Percentiles rank a stretch among this genome's conserved stretches.
These are phyloP conservation scores for Beauveria asiatica DNA, from an alignment of 2,329 filamentous ascomycete species.

Conservation along the genomic window DNA sequence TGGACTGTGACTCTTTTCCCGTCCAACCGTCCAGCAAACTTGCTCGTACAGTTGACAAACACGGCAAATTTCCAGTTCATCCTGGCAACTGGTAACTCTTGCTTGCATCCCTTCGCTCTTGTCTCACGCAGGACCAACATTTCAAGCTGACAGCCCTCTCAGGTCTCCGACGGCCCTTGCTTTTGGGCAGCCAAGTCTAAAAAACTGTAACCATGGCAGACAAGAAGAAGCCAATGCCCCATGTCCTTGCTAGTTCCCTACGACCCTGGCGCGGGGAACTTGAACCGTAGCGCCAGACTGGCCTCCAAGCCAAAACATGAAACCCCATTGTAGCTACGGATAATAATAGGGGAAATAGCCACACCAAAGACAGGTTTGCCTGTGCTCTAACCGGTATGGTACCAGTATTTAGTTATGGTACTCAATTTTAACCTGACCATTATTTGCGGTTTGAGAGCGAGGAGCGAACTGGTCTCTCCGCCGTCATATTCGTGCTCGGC, in stretches of 20 bases:
- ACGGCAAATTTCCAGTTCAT: not conserved
- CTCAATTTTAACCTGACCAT: not conserved
- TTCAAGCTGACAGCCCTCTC: not conserved
- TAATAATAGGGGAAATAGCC: not conserved
- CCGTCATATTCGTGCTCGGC: not conserved
- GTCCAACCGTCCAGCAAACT: not conserved
- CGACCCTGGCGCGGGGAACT: slow-evolving; percentile 6
- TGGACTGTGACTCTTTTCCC: slow-evolving; percentile 5
- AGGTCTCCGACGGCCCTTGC: not conserved
- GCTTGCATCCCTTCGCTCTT: not conserved
- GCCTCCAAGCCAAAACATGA: not conserved
- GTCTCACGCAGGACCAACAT: not conserved
- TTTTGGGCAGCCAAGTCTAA: not conserved
- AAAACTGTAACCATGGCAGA: not conserved
- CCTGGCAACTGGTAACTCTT: not conserved
- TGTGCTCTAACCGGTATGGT: not conserved
- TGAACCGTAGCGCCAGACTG: slow-evolving; percentile 4
- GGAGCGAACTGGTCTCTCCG: not conserved
- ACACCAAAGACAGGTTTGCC: not conserved
- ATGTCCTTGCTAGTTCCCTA: not conserved
- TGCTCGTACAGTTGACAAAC: not conserved
- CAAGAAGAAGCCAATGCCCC: not conserved
- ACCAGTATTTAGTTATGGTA: too few relatives aligned
- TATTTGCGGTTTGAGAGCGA: not conserved
- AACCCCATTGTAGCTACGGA: too few relatives aligned